Percentiles rank a stretch among this genome's conserved stretches.
These are phyloP conservation scores for Wickerhamia fluorescens DNA, from an alignment of 805 yeast genomes.

Conservation along the genomic window DNA sequence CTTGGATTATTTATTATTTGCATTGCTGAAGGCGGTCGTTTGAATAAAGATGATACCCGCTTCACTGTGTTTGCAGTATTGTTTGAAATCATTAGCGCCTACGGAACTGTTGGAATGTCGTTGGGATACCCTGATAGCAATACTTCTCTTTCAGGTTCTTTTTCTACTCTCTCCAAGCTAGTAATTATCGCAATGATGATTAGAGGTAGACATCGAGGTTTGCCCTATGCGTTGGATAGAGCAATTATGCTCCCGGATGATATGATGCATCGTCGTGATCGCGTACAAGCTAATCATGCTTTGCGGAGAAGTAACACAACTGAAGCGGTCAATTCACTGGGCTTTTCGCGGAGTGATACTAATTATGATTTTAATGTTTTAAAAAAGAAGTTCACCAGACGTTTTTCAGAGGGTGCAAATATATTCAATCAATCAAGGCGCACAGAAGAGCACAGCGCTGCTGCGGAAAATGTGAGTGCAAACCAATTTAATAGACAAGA, in stretches of 20 bases:
- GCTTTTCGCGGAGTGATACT: constrained; percentile 5
- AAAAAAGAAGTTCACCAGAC: constrained; percentile 3
- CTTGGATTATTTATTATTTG: constrained; percentile 81
- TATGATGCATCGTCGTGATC: constrained; percentile 55
- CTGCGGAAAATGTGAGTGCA: too few relatives aligned
- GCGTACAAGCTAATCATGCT: constrained; percentile 48
- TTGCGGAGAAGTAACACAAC: constrained; percentile 22
- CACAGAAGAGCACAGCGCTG: too few relatives aligned
- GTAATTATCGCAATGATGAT: constrained; percentile 85
- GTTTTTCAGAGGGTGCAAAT: constrained; percentile 1
- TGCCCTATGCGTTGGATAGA: constrained; percentile 88
- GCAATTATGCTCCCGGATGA: constrained; percentile 83
- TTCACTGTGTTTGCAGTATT: constrained; percentile 67
- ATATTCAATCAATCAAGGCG: too few relatives aligned
- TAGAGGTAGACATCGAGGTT: constrained; percentile 94
- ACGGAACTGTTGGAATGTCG: constrained; percentile 93
- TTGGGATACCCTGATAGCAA: constrained; percentile 67
- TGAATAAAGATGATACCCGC: constrained; percentile 34
- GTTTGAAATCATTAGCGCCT: constrained; percentile 90
- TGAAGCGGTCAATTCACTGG: constrained; percentile 13
- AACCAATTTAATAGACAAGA: too few relatives aligned
- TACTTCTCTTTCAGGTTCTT: constrained; percentile 69
- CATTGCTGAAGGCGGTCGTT: constrained; percentile 69
- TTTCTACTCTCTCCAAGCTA: constrained; percentile 67
- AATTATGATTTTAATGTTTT: constrained; percentile 2